phyloP scores from a whole-genome alignment of 2,329 filamentous ascomycete genomes.

The Ilyonectria destructans region DNA sequence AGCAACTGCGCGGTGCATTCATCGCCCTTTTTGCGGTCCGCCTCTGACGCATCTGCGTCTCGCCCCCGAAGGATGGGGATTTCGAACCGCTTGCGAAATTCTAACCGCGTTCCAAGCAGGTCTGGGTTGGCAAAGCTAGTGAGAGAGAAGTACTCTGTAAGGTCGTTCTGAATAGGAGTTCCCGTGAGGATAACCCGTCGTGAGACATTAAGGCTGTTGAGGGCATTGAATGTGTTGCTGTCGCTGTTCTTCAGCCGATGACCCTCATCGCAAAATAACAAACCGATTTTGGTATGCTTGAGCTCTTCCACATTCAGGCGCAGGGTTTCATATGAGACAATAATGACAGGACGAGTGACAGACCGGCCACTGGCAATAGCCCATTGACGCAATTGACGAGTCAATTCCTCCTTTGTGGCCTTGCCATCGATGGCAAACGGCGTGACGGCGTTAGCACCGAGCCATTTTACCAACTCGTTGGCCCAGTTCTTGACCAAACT shows the following conservation, averaged over 20 bases:
- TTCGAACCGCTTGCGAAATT: constrained; percentile 96
- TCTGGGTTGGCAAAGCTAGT: constrained; percentile 97
- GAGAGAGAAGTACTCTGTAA: constrained; percentile 97
- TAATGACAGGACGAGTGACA: constrained; percentile 92
- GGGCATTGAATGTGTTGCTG: constrained; percentile 92
- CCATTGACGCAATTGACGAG: constrained; percentile 93
- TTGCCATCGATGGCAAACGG: constrained; percentile 98
- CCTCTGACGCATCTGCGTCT: constrained; percentile 90
- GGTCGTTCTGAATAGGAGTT: constrained; percentile 97
- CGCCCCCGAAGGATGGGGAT: constrained; percentile 92
- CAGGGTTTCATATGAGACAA: constrained; percentile 97
- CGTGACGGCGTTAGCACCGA: constrained; percentile 90
- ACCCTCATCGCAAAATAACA: constrained; percentile 96
- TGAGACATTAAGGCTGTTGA: constrained; percentile 92
- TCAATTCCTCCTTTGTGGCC: constrained; percentile 93
- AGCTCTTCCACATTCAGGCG: constrained; percentile 93
- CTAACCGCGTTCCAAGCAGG: constrained; percentile 87
- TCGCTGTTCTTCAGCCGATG: constrained; percentile 98
- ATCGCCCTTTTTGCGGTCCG: constrained; percentile 86
- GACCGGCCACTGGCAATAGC: constrained; percentile 91
- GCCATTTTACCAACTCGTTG: constrained; percentile 96
- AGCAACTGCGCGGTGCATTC: constrained; percentile 87
- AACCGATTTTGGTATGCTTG: constrained; percentile 89
- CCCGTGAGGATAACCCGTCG: constrained; percentile 95
- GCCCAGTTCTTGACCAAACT: constrained; percentile 99